Percentiles rank a stretch among this genome's conserved stretches.
Evolutionary conservation across 225 moss, liverwort and hornwort species (phyloP).

Genomic region (Climacium dendroides): DNA sequence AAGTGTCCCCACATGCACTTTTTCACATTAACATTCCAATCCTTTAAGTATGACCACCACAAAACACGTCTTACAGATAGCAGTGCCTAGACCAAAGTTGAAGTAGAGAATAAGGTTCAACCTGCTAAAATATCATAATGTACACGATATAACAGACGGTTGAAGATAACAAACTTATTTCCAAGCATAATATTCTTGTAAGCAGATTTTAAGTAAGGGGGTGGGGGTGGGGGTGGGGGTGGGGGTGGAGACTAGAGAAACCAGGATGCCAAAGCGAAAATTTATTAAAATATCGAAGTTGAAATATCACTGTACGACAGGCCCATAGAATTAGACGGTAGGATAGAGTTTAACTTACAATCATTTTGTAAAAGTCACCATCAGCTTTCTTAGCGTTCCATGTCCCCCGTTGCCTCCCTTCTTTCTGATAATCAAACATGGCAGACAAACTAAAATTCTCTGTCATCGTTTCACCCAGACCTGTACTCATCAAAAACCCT

Average conservation of each 20-base stretch:
- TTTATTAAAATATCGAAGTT: neutral
- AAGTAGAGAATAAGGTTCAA: neutral
- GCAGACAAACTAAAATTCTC: neutral
- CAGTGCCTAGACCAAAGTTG: neutral
- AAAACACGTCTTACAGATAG: neutral
- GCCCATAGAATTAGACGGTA: neutral
- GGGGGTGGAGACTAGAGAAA: neutral
- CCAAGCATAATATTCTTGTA: neutral
- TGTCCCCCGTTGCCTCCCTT: slow-evolving; percentile 55
- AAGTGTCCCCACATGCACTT: neutral
- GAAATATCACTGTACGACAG: neutral
- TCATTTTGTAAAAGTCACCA: slow-evolving; percentile 54
- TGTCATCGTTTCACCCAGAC: neutral
- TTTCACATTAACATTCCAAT: neutral
- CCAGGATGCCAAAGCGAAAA: neutral
- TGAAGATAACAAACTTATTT: neutral
- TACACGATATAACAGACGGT: neutral
- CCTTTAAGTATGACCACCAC: neutral
- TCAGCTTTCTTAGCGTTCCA: slow-evolving; percentile 62
- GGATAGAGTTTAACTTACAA: slow-evolving; percentile 12
- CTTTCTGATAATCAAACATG: slow-evolving; percentile 31
- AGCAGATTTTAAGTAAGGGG: neutral
- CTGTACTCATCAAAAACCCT: neutral
- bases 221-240: neutral
- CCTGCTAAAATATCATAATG: neutral